Evolutionary conservation across 495 filamentous ascomycete genomes (phyloP).

Genomic region (Penicillium coprophilum): DNA sequence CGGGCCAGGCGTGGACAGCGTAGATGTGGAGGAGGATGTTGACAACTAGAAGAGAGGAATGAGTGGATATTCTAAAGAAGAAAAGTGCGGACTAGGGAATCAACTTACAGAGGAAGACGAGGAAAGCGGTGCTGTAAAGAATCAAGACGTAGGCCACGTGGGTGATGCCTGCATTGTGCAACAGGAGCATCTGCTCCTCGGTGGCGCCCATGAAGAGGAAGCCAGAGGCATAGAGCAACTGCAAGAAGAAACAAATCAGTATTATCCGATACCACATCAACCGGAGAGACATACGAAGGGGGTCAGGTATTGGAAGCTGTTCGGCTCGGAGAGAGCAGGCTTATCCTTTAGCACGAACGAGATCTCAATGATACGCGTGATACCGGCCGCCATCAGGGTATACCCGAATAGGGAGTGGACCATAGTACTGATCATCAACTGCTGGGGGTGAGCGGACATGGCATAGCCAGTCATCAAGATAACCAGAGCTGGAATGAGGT

Average conservation of each 20-base stretch:
- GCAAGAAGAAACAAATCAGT: constrained; percentile 17
- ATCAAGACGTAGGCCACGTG: constrained; percentile 91
- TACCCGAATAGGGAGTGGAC: constrained; percentile 93
- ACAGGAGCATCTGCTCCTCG: constrained; percentile 87
- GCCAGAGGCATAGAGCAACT: constrained; percentile 90
- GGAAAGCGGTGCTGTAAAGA: constrained; percentile 83
- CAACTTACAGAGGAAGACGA: constrained; percentile 79
- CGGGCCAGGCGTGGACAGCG: constrained; percentile 59
- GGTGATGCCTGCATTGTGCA: constrained; percentile 70
- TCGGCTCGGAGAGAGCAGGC: constrained; percentile 60
- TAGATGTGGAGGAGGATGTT: constrained; percentile 83
- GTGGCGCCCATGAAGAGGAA: constrained; percentile 98
- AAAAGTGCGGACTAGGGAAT: not conserved
- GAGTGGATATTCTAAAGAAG: constrained; percentile 1
- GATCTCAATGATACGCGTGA: constrained; percentile 85
- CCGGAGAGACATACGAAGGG: constrained; percentile 68
- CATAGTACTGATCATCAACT: constrained; percentile 78
- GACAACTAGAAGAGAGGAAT: constrained; percentile 50
- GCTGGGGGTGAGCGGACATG: constrained; percentile 87
- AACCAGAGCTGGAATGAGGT: constrained; percentile 88
- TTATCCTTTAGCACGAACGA: constrained; percentile 80
- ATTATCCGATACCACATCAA: not conserved
- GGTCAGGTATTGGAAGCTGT: constrained; percentile 91
- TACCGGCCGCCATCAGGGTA: constrained; percentile 86
- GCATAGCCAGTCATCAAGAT: constrained; percentile 92